Evolutionary conservation across 1,139 yeast genomes (phyloP).

Genomic region (Taphrina communis): DNA sequence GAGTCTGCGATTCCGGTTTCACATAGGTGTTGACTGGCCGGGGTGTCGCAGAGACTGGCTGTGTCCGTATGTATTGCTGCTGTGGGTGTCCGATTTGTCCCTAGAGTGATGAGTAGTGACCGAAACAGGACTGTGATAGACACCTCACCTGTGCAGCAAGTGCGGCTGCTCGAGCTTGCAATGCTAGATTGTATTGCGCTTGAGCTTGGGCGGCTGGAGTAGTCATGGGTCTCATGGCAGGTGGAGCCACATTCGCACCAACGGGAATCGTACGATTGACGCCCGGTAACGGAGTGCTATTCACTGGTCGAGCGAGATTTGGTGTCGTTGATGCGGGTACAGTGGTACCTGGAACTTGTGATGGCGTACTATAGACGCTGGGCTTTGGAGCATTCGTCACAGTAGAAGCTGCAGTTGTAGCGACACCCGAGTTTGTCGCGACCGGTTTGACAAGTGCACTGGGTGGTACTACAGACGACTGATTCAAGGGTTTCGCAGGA

Average conservation of each 20-base stretch:
- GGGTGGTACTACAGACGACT: background rate
- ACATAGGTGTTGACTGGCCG: slow-evolving; percentile 8
- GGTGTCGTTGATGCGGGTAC: background rate
- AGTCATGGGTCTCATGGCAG: slow-evolving; percentile 12
- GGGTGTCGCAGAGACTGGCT: slow-evolving; percentile 6
- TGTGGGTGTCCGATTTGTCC: slow-evolving; percentile 1
- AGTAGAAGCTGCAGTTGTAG: background rate
- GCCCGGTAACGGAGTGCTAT: background rate
- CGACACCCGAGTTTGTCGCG: background rate
- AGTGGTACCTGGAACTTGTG: background rate
- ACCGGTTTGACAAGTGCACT: background rate
- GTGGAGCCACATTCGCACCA: background rate
- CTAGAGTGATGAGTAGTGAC: background rate
- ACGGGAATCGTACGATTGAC: background rate
- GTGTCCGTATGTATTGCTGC: slow-evolving; percentile 10
- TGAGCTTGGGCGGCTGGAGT: slow-evolving; percentile 16
- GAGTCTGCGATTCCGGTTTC: slow-evolving; percentile 4
- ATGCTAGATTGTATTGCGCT: slow-evolving; percentile 15
- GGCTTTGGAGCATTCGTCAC: background rate
- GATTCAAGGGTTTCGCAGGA: background rate
- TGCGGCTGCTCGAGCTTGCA: slow-evolving; percentile 7
- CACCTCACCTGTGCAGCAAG: slow-evolving; percentile 12
- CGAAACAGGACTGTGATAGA: background rate
- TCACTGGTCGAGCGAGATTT: background rate
- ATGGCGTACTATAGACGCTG: background rate